These are phyloP conservation scores for Ormosia emarginata DNA, from an alignment of 306 rosid species.

Conservation along the genomic window DNA sequence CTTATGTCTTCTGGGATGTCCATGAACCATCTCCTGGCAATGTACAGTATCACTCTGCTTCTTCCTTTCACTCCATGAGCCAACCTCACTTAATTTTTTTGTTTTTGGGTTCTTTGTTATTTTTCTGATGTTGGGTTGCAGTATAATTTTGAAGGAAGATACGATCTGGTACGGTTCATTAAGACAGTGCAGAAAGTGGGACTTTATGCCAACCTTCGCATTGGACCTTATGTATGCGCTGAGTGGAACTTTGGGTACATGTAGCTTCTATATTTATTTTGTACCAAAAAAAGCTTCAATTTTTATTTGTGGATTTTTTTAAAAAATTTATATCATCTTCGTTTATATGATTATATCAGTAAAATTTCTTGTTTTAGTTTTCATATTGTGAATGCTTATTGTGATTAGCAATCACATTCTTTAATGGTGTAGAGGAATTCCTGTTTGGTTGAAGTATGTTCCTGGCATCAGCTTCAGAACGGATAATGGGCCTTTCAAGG, in stretches of 20 bases:
- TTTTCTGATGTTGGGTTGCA: slow-evolving; percentile 36
- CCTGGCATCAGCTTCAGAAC: slow-evolving; percentile 97
- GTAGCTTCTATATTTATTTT: not conserved
- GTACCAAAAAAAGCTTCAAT: not conserved
- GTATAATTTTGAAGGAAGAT: slow-evolving; percentile 92
- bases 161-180: slow-evolving; percentile 82
- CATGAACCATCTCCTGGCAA: slow-evolving; percentile 95
- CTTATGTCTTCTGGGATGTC: slow-evolving; percentile 93
- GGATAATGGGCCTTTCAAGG: slow-evolving; percentile 90
- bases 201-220: slow-evolving; percentile 89
- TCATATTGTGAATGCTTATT: not conserved
- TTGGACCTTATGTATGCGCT: slow-evolving; percentile 96
- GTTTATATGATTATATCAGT: not conserved
- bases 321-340: not conserved
- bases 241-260: slow-evolving; percentile 97
- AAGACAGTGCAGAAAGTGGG: slow-evolving; percentile 87
- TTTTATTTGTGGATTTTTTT: not conserved
- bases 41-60: slow-evolving; percentile 43
- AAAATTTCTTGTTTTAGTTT: not conserved
- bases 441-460: slow-evolving; percentile 95
- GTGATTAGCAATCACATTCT: slow-evolving; percentile 31
- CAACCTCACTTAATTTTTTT: not conserved
- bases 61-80: not conserved
- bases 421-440: slow-evolving; percentile 68
- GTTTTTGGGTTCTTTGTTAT: not conserved